phyloP scores from a whole-genome alignment of 495 filamentous ascomycete genomes.

The Glarea lozoyensis region DNA sequence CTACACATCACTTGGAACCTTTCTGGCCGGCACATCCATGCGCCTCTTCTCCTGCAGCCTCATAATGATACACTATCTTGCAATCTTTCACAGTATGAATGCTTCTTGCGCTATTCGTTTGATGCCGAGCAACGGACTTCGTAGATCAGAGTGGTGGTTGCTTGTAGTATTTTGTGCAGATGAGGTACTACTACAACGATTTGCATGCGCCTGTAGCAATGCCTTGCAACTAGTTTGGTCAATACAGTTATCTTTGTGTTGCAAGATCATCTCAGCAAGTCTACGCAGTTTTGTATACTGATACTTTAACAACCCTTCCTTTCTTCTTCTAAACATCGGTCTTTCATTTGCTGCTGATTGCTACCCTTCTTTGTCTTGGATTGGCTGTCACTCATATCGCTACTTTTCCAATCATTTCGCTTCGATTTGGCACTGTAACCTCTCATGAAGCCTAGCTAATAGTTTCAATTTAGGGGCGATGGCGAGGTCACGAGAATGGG shows the following conservation, averaged over 20 bases:
- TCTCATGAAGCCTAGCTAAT: background rate
- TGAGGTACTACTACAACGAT: too few species aligned
- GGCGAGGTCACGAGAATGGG: constrained; percentile 47
- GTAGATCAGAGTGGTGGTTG: too few species aligned
- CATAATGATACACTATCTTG: too few species aligned
- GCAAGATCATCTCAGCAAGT: too few species aligned
- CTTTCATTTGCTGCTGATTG: background rate
- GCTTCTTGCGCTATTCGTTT: too few species aligned
- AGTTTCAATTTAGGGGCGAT: constrained; percentile 36
- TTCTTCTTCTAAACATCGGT: background rate
- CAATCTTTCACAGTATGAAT: too few species aligned
- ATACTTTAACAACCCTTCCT: background rate
- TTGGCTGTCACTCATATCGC: background rate
- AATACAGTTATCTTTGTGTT: background rate
- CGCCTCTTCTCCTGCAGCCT: too few species aligned
- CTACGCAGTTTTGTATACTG: background rate
- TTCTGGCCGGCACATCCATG: too few species aligned
- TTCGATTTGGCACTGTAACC: background rate
- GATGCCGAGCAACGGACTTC: too few species aligned
- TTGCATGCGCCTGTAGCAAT: background rate
- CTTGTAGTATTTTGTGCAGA: too few species aligned
- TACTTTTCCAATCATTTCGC: background rate
- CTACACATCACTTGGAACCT: too few species aligned
- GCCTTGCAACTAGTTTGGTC: background rate
- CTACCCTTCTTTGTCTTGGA: background rate